Base-by-base conservation (phyloP, 148 eudicot genomes). In the Mesembryanthemum crystallinum region DNA sequence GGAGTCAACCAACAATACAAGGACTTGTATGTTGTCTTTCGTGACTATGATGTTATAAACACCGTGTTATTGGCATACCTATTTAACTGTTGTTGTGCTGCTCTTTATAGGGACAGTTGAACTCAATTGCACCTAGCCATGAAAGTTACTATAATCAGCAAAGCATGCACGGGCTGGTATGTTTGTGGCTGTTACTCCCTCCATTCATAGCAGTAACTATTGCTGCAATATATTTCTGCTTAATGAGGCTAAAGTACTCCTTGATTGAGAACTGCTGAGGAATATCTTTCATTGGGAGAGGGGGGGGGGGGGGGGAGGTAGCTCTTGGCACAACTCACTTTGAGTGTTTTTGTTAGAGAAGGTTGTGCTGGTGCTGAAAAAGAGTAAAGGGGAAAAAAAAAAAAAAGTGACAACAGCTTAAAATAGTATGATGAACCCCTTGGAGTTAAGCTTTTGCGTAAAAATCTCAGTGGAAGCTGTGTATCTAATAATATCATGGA, bases 131-230 rank as follows among this genome's bases (percentile, higher is more conserved):
- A 29, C 88, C 98, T 51, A 77, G 84, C 77, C 97, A 90, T 51
- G 98, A 90, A 67, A 79, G 92, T 68, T 95, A 86, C 76, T 95
- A 87, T 80, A 83, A 86, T 75, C 98, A 87, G 76, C 91, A 89
- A 39, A 81, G 89, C 82, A 81, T 95, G 73, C 96, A 89, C 71
- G 92, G 86, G 27, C 80, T 95, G 92, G 98, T 95, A 88, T 72
- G 77, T 80, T 69, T 55, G 23, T 73, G 20, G 11, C 47, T 57
- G 62, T 43, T 30, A 58, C 68, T 75, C 71, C 3, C 15, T 52
- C 3, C 1, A 4, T 52, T 52, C 4, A 18, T 20, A 52, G n/a
- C 57, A 52, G n/a, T 17, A 52, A 52, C 5, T 52, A 3, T 18
- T 3, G 12, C 14, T 11, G 1, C 49, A 45, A 45, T 45, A 8